A percentile compares a stretch with the other conserved stretches of the same genome.
These are phyloP conservation scores for Wickerhamomyces strasburgensis DNA, from an alignment of 805 yeast genomes.

Conservation along the genomic window DNA sequence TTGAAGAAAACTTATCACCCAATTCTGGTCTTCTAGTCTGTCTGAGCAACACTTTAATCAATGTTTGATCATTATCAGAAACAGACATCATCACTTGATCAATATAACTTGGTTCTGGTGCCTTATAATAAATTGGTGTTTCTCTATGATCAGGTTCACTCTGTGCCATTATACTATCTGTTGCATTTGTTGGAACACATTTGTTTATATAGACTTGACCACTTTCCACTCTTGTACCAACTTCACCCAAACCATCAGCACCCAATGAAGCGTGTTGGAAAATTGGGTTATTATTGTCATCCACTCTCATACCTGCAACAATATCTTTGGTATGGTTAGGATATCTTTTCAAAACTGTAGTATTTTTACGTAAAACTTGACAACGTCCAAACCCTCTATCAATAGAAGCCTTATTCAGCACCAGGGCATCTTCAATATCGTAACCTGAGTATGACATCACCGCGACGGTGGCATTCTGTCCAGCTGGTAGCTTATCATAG, in stretches of 20 bases:
- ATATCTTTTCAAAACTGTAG: constrained; percentile 83
- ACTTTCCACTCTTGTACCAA: constrained; percentile 82
- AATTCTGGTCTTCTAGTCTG: constrained; percentile 97
- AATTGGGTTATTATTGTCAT: constrained; percentile 74
- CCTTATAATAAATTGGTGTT: constrained; percentile 86
- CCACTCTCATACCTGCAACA: constrained; percentile 86
- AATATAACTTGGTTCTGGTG: constrained; percentile 91
- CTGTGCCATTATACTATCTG: constrained; percentile 41
- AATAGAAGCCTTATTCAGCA: constrained; percentile 84
- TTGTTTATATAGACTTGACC: constrained; percentile 95
- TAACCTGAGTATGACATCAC: constrained; percentile 99
- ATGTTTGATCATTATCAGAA: constrained; percentile 90
- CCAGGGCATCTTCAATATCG: constrained; percentile 98
- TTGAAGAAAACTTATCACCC: constrained; percentile 94
- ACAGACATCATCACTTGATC: constrained; percentile 98
- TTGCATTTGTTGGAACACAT: constrained; percentile 83
- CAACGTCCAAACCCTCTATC: constrained; percentile 98
- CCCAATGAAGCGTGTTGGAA: constrained; percentile 86
- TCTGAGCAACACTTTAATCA: constrained; percentile 84
- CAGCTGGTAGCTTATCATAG: constrained; percentile 96
- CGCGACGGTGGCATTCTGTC: constrained; percentile 98
- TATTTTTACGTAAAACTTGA: constrained; percentile 89
- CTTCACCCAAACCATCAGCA: constrained; percentile 95
- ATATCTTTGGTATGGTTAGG: constrained; percentile 92
- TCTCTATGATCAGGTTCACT: constrained; percentile 65